A percentile compares a stretch with the other conserved stretches of the same genome.
These are phyloP conservation scores for Eimeria necatrix DNA, from an alignment of 169 alveolate genomes.

Conservation along the genomic window DNA sequence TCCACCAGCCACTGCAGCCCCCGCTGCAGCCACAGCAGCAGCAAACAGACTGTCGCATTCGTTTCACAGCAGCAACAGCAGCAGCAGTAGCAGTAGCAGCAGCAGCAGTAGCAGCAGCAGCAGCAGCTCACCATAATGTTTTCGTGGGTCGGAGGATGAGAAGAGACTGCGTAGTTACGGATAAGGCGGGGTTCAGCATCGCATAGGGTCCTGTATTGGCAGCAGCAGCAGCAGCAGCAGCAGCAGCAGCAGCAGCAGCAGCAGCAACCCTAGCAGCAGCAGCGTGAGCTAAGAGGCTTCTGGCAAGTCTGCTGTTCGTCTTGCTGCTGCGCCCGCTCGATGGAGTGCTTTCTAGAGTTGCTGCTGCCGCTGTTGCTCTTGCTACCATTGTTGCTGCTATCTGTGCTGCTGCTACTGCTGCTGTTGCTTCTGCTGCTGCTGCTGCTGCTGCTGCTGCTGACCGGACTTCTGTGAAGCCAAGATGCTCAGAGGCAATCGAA, in stretches of 20 bases:
- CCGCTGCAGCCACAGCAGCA: conserved; percentile 14
- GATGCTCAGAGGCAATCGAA: neutral
- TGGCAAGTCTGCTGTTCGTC: too few species aligned
- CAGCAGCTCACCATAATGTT: neutral
- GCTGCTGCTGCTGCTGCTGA: neutral
- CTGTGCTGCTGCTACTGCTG: neutral
- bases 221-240: neutral
- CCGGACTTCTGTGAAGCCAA: neutral
- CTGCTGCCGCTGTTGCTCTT: too few species aligned
- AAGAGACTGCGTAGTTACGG: too few species aligned
- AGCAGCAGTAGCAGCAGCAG: neutral
- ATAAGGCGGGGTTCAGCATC: too few species aligned
- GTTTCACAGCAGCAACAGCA: neutral
- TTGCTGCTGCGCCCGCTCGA: too few species aligned
- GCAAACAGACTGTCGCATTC: neutral
- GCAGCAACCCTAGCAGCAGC: neutral
- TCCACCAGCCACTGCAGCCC: conserved; percentile 49
- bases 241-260: conserved; percentile 3
- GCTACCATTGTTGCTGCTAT: too few species aligned
- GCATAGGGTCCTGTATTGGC: neutral
- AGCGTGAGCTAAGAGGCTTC: too few species aligned
- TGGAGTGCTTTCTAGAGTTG: too few species aligned
- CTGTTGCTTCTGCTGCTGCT: neutral
- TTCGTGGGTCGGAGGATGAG: too few species aligned
- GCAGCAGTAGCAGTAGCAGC: neutral